These are phyloP conservation scores for Scedosporium minutisporum DNA, from an alignment of 2,329 filamentous ascomycete genomes.

Conservation along the genomic window DNA sequence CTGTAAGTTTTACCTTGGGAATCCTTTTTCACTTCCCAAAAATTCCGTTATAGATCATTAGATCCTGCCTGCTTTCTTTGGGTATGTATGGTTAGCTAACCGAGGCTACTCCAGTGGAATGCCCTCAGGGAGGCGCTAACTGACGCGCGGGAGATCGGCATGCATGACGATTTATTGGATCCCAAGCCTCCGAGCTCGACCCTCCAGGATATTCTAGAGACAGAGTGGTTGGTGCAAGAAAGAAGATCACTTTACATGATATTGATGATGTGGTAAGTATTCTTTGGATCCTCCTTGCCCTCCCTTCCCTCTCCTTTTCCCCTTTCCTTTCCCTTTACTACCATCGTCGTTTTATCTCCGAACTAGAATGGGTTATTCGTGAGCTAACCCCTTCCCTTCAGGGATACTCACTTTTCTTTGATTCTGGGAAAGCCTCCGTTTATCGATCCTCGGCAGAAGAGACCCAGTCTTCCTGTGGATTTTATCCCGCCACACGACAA, in stretches of 20 bases:
- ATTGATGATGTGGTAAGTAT: constrained; percentile 30
- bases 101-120: constrained; percentile 34
- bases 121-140: constrained; percentile 46
- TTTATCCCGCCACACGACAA: constrained; percentile 36
- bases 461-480: constrained; percentile 44
- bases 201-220: constrained; percentile 40
- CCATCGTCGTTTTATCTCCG: neutral
- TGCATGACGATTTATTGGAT: constrained; percentile 45
- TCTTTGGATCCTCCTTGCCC: neutral
- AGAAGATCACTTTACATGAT: constrained; percentile 47
- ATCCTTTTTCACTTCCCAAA: constrained; percentile 16
- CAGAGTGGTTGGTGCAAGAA: constrained; percentile 48
- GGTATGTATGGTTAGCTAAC: neutral
- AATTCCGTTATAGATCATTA: constrained; percentile 51
- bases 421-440: constrained; percentile 47
- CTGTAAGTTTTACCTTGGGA: neutral
- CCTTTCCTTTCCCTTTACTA: no score
- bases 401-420: constrained; percentile 44
- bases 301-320: neutral
- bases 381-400: constrained; percentile 17
- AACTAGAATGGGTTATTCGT: neutral
- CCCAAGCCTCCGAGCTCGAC: constrained; percentile 36
- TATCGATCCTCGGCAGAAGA: constrained; percentile 37
- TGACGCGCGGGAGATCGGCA: constrained; percentile 53
- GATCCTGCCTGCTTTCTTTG: neutral